A percentile compares a stretch with the other conserved stretches of the same genome.
Evolutionary conservation across 768 basidiomycete genomes (phyloP).

Genomic region (Boletus pseudopeckii): DNA sequence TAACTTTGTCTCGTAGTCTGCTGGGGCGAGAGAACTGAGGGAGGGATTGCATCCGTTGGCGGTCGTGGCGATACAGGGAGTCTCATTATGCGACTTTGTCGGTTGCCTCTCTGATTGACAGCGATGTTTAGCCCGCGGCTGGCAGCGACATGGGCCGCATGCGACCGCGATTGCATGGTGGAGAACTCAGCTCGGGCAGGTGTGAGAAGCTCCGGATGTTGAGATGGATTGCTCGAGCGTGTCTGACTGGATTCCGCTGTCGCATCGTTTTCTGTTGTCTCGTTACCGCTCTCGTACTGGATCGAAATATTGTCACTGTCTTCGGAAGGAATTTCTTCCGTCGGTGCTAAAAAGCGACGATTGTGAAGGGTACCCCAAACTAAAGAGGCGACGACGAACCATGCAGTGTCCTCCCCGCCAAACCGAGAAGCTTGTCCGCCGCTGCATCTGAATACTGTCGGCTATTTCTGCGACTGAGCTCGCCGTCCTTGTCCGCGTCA

Average conservation of each 20-base stretch:
- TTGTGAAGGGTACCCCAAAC: conserved; percentile 1
- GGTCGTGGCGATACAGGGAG: conserved; percentile 48
- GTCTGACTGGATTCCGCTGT: conserved; percentile 43
- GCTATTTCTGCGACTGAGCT: conserved; percentile 69
- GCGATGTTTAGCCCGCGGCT: conserved; percentile 69
- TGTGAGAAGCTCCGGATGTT: conserved; percentile 19
- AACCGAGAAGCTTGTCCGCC: conserved; percentile 77
- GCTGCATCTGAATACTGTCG: conserved; percentile 80
- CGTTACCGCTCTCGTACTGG: conserved; percentile 73
- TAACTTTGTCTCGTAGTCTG: conserved; percentile 27
- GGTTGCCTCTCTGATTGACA: conserved; percentile 54
- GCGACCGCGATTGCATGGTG: conserved; percentile 38
- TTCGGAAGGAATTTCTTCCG: conserved; percentile 63
- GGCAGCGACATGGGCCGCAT: conserved; percentile 60
- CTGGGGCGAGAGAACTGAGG: conserved; percentile 17
- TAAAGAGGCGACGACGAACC: conserved; percentile 42
- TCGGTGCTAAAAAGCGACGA: conserved; percentile 30
- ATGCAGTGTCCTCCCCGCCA: conserved; percentile 63
- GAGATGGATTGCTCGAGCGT: conserved; percentile 38
- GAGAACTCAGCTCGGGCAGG: conserved; percentile 25
- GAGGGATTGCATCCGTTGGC: conserved; percentile 9
- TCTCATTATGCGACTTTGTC: conserved; percentile 62
- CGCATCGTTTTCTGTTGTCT: conserved; percentile 59
- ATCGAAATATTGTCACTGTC: conserved; percentile 67
- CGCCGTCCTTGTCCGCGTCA: conserved; percentile 32